Evolutionary conservation across 768 basidiomycete genomes (phyloP), one percentile per base, ranked within the genome.

Genomic region (Podaxis pistillaris): DNA sequence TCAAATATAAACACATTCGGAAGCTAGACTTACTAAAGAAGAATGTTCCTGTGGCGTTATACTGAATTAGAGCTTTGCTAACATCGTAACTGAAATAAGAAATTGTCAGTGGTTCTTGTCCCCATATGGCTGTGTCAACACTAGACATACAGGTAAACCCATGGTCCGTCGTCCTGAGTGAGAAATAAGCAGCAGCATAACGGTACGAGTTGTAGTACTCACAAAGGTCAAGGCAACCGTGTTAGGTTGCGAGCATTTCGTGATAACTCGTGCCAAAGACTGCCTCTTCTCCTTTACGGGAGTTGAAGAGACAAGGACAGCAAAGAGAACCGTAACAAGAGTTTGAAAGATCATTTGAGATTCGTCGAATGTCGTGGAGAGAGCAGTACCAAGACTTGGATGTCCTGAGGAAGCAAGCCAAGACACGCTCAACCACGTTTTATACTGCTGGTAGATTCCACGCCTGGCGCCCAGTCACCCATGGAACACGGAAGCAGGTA

Each of bases 191-290:
- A 28, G 4, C 41, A 36, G 15, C 55, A 12, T 19, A 47, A 24
- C 5, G 54, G 7, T 44, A 22, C 3, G 41, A 28, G 12, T 38
- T 19, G 3, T 22, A 30, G 8, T 46, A 72, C 79, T 58, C 60
- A 79, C 79, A 63, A 81, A 80, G 13, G 80, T 81, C 37, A 81
- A 64, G n/a, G 80, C 80, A 55, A 70, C 78, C 9, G 75, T 78
- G 46, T 78, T 76, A 11, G 78, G 72, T 6, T 72, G 68, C 13
- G 70, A 72, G 66, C 80, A 81, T 44, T 67, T 68, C 1, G 71
- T 74, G 41, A 79, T 67, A 51, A 79, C 76, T 46, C 71, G 69
- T 12, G 75, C 75, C 8, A 60, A 33, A 40, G 66, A 55, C 36
- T 67, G 69, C 28, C 68, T 52, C 52, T 65, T 64, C 49, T 67